These are phyloP conservation scores for Paraurostyla sp. DNA, from an alignment of 73 alveolate genomes.

Conservation along the genomic window DNA sequence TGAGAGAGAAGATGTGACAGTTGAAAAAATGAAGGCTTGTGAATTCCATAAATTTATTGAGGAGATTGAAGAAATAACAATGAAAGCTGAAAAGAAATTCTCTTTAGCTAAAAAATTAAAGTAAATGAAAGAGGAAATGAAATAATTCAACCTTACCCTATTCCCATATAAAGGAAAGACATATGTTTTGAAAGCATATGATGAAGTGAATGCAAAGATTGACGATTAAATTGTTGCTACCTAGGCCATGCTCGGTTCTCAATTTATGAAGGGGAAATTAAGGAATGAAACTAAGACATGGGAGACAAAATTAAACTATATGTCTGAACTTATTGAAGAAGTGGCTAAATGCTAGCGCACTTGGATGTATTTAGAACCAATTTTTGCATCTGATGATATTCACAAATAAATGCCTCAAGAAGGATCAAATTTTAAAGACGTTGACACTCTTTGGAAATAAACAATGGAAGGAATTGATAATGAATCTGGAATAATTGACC, in stretches of 20 bases:
- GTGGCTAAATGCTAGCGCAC: conserved; percentile 95
- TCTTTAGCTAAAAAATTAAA: conserved; percentile 82
- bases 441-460: conserved; percentile 96
- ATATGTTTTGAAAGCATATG: conserved; percentile 83
- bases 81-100: conserved; percentile 89
- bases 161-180: conserved; percentile 85
- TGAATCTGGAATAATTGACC: conserved; percentile 84
- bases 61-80: conserved; percentile 92
- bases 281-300: conserved; percentile 56
- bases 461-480: conserved; percentile 80
- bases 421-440: conserved; percentile 90
- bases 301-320: conserved; percentile 80
- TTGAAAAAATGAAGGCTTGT: conserved; percentile 83
- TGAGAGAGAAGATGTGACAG: conserved; percentile 88
- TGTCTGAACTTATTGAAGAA: conserved; percentile 88
- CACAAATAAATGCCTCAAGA: conserved; percentile 93
- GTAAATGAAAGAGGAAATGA: conserved; percentile 84
- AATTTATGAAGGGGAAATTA: conserved; percentile 78
- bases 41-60: conserved; percentile 87
- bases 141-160: conserved; percentile 79
- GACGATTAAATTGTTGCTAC: conserved; percentile 89
- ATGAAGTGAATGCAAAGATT: conserved; percentile 82
- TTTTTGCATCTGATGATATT: conserved; percentile 99
- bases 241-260: conserved; percentile 89
- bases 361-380: conserved; percentile 99